Conservation (phyloP, 2,329 filamentous ascomycete genomes). For the Corynespora cassiicola region DNA sequence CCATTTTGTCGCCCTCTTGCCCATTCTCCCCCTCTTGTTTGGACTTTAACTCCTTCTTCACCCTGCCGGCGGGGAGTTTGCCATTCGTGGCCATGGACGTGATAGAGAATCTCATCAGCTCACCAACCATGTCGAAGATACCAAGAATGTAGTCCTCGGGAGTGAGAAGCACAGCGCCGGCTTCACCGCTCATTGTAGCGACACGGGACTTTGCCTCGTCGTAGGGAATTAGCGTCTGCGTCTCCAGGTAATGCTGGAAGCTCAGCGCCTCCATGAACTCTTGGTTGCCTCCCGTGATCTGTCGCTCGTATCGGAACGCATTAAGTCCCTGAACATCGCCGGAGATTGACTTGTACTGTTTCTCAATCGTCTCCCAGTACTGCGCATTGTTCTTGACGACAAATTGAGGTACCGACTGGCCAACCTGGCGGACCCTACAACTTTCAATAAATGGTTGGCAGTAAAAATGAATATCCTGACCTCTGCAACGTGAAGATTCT, state of each 20-base stretch:
- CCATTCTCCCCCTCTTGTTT: slow-evolving; percentile 23
- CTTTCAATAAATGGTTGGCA: slow-evolving; percentile 13
- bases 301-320: slow-evolving; percentile 78
- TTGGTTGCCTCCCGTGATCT: slow-evolving; percentile 82
- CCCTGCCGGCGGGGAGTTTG: slow-evolving; percentile 49
- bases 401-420: slow-evolving; percentile 68
- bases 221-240: slow-evolving; percentile 75
- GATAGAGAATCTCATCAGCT: slow-evolving; percentile 96
- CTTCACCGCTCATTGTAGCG: slow-evolving; percentile 43
- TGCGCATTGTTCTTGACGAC: slow-evolving; percentile 74
- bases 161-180: slow-evolving; percentile 67
- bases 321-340: slow-evolving; percentile 80
- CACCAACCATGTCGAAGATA: slow-evolving; percentile 91
- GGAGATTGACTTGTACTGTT: slow-evolving; percentile 71
- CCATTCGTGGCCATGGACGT: slow-evolving; percentile 82
- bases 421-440: slow-evolving; percentile 65
- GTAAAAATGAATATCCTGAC: slow-evolving; percentile 49
- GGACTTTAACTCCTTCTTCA: slow-evolving; percentile 46
- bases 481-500: slow-evolving; percentile 87
- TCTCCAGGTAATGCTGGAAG: slow-evolving; percentile 85
- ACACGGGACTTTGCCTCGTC: slow-evolving; percentile 60
- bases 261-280: slow-evolving; percentile 93
- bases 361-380: slow-evolving; percentile 74
- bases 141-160: slow-evolving; percentile 88
- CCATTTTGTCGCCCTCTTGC: slow-evolving; percentile 40